Evolutionary conservation across 176 grass and related monocot genomes (phyloP).

Genomic region (Musa acuminata): DNA sequence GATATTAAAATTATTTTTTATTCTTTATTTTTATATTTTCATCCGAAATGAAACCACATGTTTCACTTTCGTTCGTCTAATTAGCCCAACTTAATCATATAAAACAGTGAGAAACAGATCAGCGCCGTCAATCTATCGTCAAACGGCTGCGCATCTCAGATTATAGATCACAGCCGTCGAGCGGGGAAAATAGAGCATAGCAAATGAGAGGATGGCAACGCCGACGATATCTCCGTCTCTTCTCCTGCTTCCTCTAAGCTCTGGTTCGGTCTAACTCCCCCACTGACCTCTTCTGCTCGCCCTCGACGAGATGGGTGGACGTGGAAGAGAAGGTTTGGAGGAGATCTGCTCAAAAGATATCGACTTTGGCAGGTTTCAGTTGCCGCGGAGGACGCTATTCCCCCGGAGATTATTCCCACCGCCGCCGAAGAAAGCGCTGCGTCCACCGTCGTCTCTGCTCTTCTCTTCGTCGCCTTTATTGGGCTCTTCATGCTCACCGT

Average conservation of each 20-base stretch:
- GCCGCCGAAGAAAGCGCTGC: constrained; percentile 33
- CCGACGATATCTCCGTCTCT: not conserved
- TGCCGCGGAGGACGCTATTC: not conserved
- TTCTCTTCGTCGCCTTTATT: constrained; percentile 46
- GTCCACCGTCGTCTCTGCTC: constrained; percentile 38
- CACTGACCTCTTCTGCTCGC: not conserved
- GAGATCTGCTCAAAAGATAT: not conserved
- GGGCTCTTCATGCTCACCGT: constrained; percentile 49
- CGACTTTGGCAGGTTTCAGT: constrained; percentile 22
- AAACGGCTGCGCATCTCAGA: too few species aligned
- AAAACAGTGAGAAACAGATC: too few species aligned
- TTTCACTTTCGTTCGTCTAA: too few species aligned
- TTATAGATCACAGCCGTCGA: too few species aligned
- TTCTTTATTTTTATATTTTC: too few species aligned
- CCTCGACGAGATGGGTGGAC: not conserved
- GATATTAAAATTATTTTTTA: too few species aligned
- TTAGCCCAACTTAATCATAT: too few species aligned
- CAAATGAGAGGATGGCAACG: not conserved
- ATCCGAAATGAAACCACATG: too few species aligned
- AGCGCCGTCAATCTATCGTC: too few species aligned
- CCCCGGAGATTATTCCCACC: constrained; percentile 33
- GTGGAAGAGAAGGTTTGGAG: not conserved
- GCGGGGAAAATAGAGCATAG: too few species aligned
- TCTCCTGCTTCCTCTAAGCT: constrained; percentile 6
- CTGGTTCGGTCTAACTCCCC: not conserved